Percentiles rank a stretch among this genome's conserved stretches.
These are phyloP conservation scores for Nothopassalora personata DNA, from an alignment of 2,329 filamentous ascomycete species.

Conservation along the genomic window DNA sequence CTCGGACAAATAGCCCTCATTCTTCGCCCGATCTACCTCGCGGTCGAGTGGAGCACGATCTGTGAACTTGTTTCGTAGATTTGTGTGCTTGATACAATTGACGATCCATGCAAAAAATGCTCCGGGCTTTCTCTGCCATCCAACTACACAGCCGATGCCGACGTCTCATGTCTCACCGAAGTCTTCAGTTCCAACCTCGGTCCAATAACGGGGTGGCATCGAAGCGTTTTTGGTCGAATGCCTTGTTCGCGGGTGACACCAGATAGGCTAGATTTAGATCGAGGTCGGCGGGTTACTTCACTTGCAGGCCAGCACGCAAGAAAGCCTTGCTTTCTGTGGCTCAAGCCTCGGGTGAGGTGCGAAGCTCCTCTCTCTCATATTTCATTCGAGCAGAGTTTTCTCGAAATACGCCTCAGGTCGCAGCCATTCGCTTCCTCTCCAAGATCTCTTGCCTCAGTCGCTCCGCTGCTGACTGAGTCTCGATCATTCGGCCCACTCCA, in stretches of 20 bases:
- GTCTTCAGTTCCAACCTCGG: background rate
- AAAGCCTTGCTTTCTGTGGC: background rate
- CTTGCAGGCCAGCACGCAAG: background rate
- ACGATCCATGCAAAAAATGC: background rate
- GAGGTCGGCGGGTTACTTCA: background rate
- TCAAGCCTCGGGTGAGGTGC: conserved; percentile 11
- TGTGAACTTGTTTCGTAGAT: background rate
- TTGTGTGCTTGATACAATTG: background rate
- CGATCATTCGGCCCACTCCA: conserved; percentile 72
- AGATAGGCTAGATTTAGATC: background rate
- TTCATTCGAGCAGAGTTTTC: background rate
- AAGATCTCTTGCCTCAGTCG: conserved; percentile 62
- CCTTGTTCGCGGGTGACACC: background rate
- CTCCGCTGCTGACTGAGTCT: conserved; percentile 82
- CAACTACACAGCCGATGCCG: background rate
- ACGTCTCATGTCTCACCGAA: background rate
- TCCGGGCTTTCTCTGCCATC: background rate
- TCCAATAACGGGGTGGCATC: background rate
- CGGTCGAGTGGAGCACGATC: background rate
- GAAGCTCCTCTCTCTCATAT: background rate
- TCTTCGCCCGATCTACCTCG: background rate
- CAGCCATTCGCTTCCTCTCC: conserved; percentile 51
- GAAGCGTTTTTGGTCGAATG: background rate
- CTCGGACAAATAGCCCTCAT: background rate
- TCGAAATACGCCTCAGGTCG: conserved; percentile 11